Evolutionary conservation across 805 yeast genomes (phyloP).

Genomic region (Teunomyces pallodes): DNA sequence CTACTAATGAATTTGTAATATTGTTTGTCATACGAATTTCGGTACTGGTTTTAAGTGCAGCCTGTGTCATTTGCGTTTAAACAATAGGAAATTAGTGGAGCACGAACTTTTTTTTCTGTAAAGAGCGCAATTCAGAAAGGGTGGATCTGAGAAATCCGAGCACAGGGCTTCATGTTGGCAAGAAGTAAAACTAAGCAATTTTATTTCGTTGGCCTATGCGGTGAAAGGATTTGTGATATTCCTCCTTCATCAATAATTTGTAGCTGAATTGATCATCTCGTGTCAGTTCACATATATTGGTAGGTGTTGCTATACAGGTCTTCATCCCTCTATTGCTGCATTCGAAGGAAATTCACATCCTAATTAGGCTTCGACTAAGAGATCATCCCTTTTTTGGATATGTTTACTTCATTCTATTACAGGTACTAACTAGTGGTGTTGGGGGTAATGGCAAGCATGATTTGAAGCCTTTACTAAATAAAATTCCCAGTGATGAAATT

Average conservation of each 20-base stretch:
- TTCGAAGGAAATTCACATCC: neutral
- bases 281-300: neutral
- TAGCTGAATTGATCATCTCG: neutral
- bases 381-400: neutral
- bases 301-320: neutral
- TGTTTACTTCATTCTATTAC: neutral
- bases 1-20: neutral
- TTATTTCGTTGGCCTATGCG: neutral
- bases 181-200: neutral
- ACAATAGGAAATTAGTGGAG: neutral
- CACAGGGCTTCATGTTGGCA: neutral
- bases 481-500: neutral
- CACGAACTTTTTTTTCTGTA: neutral
- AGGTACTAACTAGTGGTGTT: neutral
- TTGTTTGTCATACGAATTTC: neutral
- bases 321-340: neutral
- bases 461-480: neutral
- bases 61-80: neutral
- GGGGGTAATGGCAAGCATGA: neutral
- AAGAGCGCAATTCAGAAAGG: neutral
- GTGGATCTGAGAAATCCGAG: neutral
- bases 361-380: neutral
- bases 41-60: neutral
- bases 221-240: neutral
- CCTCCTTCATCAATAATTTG: neutral